Conservation (phyloP, 2,329 filamentous ascomycete species). For the Setomelanomma holmii region DNA sequence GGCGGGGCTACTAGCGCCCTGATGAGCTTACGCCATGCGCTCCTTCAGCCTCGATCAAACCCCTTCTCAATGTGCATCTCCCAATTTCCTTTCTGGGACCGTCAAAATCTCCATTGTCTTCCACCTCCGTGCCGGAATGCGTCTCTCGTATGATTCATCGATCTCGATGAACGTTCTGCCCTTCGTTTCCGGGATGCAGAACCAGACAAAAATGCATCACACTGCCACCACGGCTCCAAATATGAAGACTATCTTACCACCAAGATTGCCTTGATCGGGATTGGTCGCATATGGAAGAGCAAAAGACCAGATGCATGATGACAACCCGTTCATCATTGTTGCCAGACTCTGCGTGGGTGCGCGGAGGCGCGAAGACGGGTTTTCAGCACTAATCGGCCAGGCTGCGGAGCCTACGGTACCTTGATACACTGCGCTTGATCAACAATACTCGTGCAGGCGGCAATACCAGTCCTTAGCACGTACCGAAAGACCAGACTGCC, state of each 20-base stretch:
- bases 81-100: constrained; percentile 1
- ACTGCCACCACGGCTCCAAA: constrained; percentile 61
- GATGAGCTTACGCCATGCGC: background rate
- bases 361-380: constrained; percentile 54
- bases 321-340: constrained; percentile 19
- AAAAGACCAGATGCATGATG: constrained; percentile 21
- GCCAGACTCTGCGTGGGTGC: constrained; percentile 14
- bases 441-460: background rate
- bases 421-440: constrained; percentile 8
- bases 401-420: constrained; percentile 40
- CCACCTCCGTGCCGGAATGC: constrained; percentile 19
- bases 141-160: constrained; percentile 17
- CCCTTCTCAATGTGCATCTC: background rate
- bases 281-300: constrained; percentile 73
- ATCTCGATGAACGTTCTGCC: constrained; percentile 53
- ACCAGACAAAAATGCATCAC: constrained; percentile 50
- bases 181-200: constrained; percentile 83
- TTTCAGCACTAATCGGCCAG: constrained; percentile 54
- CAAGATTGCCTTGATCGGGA: constrained; percentile 69
- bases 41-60: background rate
- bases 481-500: constrained; percentile 12
- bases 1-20: background rate
- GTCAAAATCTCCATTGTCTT: constrained; percentile 13
- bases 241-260: constrained; percentile 61
- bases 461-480: background rate